Evolutionary conservation across 352 stramenopile genomes (phyloP), one percentile per base, ranked within the genome.

Genomic region (Phytophthora podocarpi): DNA sequence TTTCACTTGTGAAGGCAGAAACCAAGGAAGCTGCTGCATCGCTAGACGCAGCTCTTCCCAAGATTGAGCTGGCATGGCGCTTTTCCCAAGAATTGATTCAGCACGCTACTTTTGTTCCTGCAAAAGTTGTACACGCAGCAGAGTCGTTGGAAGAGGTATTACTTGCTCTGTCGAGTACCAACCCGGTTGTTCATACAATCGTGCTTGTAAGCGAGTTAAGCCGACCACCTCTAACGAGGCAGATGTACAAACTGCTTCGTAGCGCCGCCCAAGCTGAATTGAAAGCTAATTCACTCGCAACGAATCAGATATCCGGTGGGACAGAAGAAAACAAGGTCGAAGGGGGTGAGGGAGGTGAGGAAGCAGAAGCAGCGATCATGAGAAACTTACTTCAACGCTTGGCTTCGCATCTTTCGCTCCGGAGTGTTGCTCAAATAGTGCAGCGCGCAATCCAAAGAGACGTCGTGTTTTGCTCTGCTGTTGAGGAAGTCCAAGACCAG

Each of bases 131-230:
- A n/a, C 23, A 54, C 5, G 68, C 49, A 11, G 57, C 58, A 2
- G 40, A 65, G 10, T 75, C 74, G 0, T 18, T 91, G 6, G 9
- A 32, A 6, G 45, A 54, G 20, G 26, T 89, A 4, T 8, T 77
- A 12, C 35, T 57, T 28, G 46, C n/a, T n/a, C 59, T 36, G 2
- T 12, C 28, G 6, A 26, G 13, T 40, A 8, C 11, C n/a, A 20
- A 24, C 24, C 0, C 36, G 36, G 13, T 39, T 31, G 18, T 59
- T 18, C 43, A 72, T 24, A 72, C 70, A 11, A 45, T 91, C 5
- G 68, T 89, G 5, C 37, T 91, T 2, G 43, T 86, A 16, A 91
- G 73, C 15, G 74, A 86, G 20, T 50, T 87, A 51, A 80, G 64
- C 23, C 42, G 42, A 9, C 82, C 82, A 4, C 82, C 82, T 18